A percentile compares a stretch with the other conserved stretches of the same genome.
Evolutionary conservation across 2,329 filamentous ascomycete species (phyloP).

Genomic region (Fusarium drepaniforme): DNA sequence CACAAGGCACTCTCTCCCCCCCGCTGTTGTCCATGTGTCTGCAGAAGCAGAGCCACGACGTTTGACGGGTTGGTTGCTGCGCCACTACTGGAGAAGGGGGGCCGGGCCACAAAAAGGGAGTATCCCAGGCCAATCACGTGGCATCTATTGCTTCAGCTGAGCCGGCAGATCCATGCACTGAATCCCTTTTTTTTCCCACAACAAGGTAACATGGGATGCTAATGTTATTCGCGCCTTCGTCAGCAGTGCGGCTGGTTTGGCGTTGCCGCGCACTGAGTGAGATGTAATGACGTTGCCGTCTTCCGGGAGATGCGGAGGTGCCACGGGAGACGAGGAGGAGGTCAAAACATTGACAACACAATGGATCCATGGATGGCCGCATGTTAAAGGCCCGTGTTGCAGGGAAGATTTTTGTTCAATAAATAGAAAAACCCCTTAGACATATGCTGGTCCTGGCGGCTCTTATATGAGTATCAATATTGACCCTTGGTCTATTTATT

Average conservation of each 20-base stretch:
- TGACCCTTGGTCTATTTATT: not conserved
- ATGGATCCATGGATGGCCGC: not conserved
- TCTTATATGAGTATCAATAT: not conserved
- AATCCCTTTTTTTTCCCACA: constrained; percentile 2
- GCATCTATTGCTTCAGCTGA: constrained; percentile 28
- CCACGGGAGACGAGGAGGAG: not conserved
- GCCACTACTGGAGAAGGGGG: constrained; percentile 29
- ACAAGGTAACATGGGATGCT: not conserved
- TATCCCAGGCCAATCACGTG: constrained; percentile 22
- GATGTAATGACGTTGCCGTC: constrained; percentile 22
- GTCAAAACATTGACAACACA: not conserved
- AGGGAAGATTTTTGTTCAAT: not conserved
- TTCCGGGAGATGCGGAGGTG: constrained; percentile 12
- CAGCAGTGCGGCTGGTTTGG: constrained; percentile 9
- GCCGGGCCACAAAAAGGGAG: constrained; percentile 11
- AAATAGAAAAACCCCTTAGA: not conserved
- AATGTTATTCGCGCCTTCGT: constrained; percentile 2
- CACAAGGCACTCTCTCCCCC: not conserved
- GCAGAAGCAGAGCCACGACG: constrained; percentile 13
- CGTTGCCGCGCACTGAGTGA: not conserved
- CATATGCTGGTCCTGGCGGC: not conserved
- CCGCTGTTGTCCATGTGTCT: not conserved
- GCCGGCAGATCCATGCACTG: constrained; percentile 7
- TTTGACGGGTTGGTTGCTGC: constrained; percentile 23
- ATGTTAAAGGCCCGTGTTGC: not conserved